Conservation (phyloP, 108 stramenopile species). For the Fistulifera solaris region DNA sequence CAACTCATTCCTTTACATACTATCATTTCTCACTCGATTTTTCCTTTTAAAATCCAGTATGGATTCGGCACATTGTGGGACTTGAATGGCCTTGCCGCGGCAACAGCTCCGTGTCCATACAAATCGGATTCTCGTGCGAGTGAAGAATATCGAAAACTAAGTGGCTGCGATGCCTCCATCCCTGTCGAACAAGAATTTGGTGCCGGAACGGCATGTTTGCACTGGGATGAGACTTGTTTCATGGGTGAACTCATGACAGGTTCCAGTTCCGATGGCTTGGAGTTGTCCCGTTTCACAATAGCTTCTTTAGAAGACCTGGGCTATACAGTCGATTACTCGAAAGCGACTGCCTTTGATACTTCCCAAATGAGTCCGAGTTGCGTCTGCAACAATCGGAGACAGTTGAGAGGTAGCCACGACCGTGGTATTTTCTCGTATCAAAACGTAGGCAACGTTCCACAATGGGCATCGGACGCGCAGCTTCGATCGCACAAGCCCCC, state of each 20-base stretch:
- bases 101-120: not conserved
- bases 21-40: not conserved
- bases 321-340: constrained; percentile 7
- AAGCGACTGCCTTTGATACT: not conserved
- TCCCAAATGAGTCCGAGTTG: too few relatives aligned
- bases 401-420: too few relatives aligned
- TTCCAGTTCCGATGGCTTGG: not conserved
- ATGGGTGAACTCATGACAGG: constrained; percentile 33
- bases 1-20: not conserved
- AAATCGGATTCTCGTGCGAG: not conserved
- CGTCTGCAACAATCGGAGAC: too few relatives aligned
- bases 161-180: not conserved
- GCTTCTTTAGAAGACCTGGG: constrained; percentile 5
- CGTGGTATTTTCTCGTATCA: too few relatives aligned
- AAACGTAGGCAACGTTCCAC: too few relatives aligned
- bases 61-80: not conserved
- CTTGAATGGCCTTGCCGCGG: not conserved
- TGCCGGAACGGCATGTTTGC: constrained; percentile 15
- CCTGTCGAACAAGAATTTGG: constrained; percentile 25
- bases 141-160: not conserved
- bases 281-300: constrained; percentile 4
- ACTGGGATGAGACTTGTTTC: constrained; percentile 31
- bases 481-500: too few relatives aligned
- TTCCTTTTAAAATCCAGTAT: not conserved
- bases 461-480: too few relatives aligned